Evolutionary conservation across 306 rosid genomes (phyloP).

Genomic region (Casuarina glauca): DNA sequence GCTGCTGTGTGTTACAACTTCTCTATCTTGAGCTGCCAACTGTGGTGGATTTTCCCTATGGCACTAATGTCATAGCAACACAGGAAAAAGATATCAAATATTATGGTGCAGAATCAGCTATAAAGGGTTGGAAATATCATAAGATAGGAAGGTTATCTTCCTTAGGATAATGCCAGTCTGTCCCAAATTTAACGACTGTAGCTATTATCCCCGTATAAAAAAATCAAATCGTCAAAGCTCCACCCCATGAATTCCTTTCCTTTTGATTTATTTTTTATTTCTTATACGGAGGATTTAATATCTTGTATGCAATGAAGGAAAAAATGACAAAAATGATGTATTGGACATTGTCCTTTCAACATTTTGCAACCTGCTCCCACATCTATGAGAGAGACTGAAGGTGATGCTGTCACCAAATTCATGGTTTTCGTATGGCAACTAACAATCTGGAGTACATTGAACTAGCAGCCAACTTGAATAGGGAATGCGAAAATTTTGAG

Average conservation of each 20-base stretch:
- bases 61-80: not conserved
- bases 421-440: not conserved
- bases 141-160: not conserved
- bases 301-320: too few species aligned
- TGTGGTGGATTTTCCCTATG: conserved; percentile 15
- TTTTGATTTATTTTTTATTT: too few species aligned
- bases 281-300: too few species aligned
- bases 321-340: too few species aligned
- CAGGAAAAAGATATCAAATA: not conserved
- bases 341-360: too few species aligned
- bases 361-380: too few species aligned
- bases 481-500: not conserved
- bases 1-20: conserved; percentile 15
- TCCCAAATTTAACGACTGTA: too few species aligned
- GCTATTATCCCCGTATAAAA: too few species aligned
- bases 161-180: too few species aligned
- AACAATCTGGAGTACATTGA: not conserved
- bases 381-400: not conserved
- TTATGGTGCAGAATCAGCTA: not conserved
- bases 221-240: too few species aligned
- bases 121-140: not conserved
- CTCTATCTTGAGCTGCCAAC: conserved; percentile 24
- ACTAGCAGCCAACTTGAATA: not conserved
- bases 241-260: too few species aligned
- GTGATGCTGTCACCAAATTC: not conserved